Evolutionary conservation across 2,329 filamentous ascomycete genomes (phyloP).

Genomic region (Penicillium sp.): DNA sequence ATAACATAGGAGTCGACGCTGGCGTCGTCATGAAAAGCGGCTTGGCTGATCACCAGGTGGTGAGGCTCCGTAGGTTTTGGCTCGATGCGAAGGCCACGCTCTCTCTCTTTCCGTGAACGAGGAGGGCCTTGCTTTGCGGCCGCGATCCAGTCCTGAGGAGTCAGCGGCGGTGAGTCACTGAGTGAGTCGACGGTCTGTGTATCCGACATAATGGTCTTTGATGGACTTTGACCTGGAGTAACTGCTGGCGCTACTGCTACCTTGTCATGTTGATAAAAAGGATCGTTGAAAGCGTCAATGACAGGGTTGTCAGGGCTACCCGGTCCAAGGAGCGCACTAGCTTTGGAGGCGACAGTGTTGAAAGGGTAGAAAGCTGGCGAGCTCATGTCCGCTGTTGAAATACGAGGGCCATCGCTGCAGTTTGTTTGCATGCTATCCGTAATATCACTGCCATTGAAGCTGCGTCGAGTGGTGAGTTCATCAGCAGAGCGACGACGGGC

Average conservation of each 20-base stretch:
- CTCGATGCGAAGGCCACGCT: conserved; percentile 6
- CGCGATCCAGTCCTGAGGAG: conserved; percentile 45
- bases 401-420: conserved; percentile 31
- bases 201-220: conserved; percentile 18
- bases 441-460: conserved; percentile 30
- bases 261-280: conserved; percentile 22
- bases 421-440: conserved; percentile 35
- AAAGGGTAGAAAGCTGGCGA: conserved; percentile 36
- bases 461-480: conserved; percentile 33
- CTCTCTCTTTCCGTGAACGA: conserved; percentile 17
- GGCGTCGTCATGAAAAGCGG: conserved; percentile 27
- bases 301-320: conserved; percentile 24
- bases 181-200: conserved; percentile 3
- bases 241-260: conserved; percentile 25
- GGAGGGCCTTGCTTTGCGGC: conserved; percentile 34
- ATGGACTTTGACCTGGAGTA: conserved; percentile 23
- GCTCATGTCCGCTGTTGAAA: conserved; percentile 21
- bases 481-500: conserved; percentile 36
- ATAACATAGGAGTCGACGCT: conserved; percentile 28
- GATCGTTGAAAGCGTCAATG: conserved; percentile 21
- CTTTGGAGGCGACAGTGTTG: conserved; percentile 28
- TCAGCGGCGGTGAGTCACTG: conserved; percentile 34
- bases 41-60: conserved; percentile 19
- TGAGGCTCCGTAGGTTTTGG: conserved; percentile 1
- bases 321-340: conserved; percentile 25